These are phyloP conservation scores for Trichoderma aggressivum DNA, from an alignment of 2,329 filamentous ascomycete species.

Conservation along the genomic window DNA sequence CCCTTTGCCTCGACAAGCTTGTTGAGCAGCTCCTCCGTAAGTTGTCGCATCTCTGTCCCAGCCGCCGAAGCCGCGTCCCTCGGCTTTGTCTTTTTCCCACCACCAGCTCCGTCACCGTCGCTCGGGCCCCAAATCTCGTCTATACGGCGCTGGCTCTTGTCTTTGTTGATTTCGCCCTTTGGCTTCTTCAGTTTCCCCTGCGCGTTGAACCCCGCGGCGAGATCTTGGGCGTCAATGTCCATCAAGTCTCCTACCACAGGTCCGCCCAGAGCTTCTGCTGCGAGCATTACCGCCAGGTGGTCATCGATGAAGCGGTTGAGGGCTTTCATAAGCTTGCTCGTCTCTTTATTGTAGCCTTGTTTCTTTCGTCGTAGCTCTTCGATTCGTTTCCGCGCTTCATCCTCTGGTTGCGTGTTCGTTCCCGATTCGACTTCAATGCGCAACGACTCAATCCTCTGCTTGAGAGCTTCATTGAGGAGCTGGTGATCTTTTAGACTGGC, in stretches of 20 bases:
- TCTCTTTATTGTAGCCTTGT: constrained; percentile 57
- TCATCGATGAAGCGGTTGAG: constrained; percentile 69
- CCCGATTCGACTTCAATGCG: constrained; percentile 54
- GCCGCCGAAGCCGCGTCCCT: constrained; percentile 51
- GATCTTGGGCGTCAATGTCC: constrained; percentile 58
- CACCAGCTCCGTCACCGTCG: constrained; percentile 23
- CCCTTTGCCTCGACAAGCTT: constrained; percentile 52
- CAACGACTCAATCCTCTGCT: constrained; percentile 57
- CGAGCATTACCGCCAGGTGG: constrained; percentile 70
- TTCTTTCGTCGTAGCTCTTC: constrained; percentile 58
- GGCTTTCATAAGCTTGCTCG: constrained; percentile 57
- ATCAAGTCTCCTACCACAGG: constrained; percentile 75
- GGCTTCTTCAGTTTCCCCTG: constrained; percentile 55
- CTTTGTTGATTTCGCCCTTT: constrained; percentile 40
- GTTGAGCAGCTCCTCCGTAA: constrained; percentile 61
- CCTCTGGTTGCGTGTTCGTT: constrained; percentile 55
- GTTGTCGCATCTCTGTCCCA: constrained; percentile 54
- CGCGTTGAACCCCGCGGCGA: constrained; percentile 58
- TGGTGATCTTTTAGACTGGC: constrained; percentile 53
- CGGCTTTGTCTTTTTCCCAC: constrained; percentile 22
- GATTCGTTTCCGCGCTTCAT: constrained; percentile 62
- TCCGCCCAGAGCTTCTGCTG: constrained; percentile 78
- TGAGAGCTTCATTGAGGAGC: constrained; percentile 51
- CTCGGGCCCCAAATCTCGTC: constrained; percentile 59
- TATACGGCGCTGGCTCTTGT: constrained; percentile 57